Conservation (phyloP, 768 basidiomycete species). For the Psilocybe subaeruginosa region DNA sequence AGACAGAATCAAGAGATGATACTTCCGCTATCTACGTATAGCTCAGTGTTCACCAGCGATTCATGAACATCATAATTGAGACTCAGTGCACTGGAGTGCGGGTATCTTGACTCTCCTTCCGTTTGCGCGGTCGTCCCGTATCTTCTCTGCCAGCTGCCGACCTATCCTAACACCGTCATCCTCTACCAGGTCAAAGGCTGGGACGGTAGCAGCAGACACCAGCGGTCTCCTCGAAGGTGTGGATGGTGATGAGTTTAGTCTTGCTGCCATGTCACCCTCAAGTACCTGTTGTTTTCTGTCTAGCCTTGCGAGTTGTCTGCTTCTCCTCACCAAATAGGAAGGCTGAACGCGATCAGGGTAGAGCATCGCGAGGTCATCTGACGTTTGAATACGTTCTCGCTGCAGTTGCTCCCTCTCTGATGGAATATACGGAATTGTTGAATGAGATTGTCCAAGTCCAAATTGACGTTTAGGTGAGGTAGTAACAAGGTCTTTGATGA, state of each 20-base stretch:
- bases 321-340: constrained; percentile 30
- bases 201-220: background rate
- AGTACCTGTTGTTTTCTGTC: constrained; percentile 13
- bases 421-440: background rate
- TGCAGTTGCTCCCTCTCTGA: constrained; percentile 18
- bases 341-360: constrained; percentile 44
- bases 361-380: constrained; percentile 44
- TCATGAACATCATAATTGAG: background rate
- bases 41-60: background rate
- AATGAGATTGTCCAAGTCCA: background rate
- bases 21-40: background rate
- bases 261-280: background rate
- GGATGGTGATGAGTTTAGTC: background rate
- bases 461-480: background rate
- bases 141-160: background rate
- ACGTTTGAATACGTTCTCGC: constrained; percentile 30
- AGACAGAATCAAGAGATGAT: background rate
- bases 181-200: background rate
- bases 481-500: background rate
- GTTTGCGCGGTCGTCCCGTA: background rate
- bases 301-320: constrained; percentile 21
- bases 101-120: background rate
- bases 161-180: background rate
- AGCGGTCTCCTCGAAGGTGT: background rate
- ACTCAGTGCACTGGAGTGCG: background rate